These are phyloP conservation scores for Peronospora destructor DNA, from an alignment of 352 stramenopile genomes.

Conservation along the genomic window DNA sequence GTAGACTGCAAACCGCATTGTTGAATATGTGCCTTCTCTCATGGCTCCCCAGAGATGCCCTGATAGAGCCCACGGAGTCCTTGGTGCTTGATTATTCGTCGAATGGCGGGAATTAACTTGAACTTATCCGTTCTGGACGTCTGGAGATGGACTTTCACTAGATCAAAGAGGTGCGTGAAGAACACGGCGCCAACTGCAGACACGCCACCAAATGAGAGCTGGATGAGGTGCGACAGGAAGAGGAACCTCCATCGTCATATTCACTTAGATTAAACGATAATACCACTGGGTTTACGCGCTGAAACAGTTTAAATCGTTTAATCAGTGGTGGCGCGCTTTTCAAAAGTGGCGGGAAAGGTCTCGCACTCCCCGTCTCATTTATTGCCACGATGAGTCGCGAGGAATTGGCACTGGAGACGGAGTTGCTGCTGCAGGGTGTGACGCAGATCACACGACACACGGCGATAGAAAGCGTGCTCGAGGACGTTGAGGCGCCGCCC, in stretches of 20 bases:
- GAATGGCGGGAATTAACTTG: slow-evolving; percentile 41
- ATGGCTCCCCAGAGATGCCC: slow-evolving; percentile 74
- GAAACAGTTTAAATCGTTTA: too few species aligned
- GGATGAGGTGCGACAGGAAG: slow-evolving; percentile 7
- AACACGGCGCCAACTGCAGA: slow-evolving; percentile 77
- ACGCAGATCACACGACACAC: slow-evolving; percentile 44
- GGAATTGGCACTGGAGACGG: slow-evolving; percentile 66
- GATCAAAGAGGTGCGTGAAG: slow-evolving; percentile 82
- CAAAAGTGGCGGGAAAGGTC: too few species aligned
- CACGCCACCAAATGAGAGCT: slow-evolving; percentile 61
- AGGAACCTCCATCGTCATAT: too few species aligned
- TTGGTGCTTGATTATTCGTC: slow-evolving; percentile 54
- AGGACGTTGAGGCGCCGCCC: slow-evolving; percentile 15
- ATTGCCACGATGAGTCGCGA: slow-evolving; percentile 30
- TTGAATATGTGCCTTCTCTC: slow-evolving; percentile 81
- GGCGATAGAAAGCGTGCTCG: slow-evolving; percentile 26
- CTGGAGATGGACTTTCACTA: slow-evolving; percentile 79
- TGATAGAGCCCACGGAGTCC: slow-evolving; percentile 69
- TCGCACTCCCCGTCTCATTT: too few species aligned
- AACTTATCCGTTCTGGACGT: slow-evolving; percentile 71
- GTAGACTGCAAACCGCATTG: slow-evolving; percentile 79
- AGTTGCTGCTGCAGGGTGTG: slow-evolving; percentile 71
- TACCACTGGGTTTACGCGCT: too few species aligned
- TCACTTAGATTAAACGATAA: too few species aligned
- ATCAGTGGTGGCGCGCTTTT: too few species aligned